These are phyloP conservation scores for Leonotis leonurus DNA, from an alignment of 257 asterid species.

Conservation along the genomic window DNA sequence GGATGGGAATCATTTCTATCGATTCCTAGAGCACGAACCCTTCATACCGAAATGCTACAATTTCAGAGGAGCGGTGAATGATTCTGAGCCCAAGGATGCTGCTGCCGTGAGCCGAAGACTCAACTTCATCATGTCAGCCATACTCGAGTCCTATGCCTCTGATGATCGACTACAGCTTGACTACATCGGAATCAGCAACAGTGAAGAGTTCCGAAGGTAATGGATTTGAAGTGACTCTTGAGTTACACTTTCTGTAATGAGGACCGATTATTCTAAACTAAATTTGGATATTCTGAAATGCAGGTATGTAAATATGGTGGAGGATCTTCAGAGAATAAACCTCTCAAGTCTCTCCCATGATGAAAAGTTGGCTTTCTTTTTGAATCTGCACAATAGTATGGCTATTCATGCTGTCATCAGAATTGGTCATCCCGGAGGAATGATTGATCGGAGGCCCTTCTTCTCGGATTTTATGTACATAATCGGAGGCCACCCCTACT, in stretches of 20 bases:
- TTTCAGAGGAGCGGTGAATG: conserved; percentile 64
- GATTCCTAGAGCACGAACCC: conserved; percentile 88
- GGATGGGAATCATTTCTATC: conserved; percentile 76
- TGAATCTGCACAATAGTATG: conserved; percentile 86
- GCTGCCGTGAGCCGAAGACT: conserved; percentile 48
- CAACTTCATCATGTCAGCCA: conserved; percentile 66
- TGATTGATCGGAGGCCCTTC: conserved; percentile 69
- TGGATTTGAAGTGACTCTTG: too few species aligned
- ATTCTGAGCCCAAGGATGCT: conserved; percentile 57
- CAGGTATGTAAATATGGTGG: conserved; percentile 63
- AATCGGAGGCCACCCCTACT: conserved; percentile 70
- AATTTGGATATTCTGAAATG: conserved; percentile 2
- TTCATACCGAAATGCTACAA: conserved; percentile 77
- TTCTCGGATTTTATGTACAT: conserved; percentile 72
- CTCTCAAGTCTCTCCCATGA: conserved; percentile 40
- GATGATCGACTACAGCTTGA: conserved; percentile 63
- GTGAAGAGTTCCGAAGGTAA: conserved; percentile 95
- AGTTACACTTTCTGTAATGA: too few species aligned
- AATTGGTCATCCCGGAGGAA: conserved; percentile 78
- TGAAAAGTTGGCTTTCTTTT: conserved; percentile 76
- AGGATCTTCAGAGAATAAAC: conserved; percentile 78
- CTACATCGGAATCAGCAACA: conserved; percentile 70
- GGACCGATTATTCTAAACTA: too few species aligned
- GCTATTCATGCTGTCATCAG: conserved; percentile 83
- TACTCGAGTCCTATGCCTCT: conserved; percentile 73